Evolutionary conservation across 345 rosid genomes (phyloP).

Genomic region (Populus davidiana): DNA sequence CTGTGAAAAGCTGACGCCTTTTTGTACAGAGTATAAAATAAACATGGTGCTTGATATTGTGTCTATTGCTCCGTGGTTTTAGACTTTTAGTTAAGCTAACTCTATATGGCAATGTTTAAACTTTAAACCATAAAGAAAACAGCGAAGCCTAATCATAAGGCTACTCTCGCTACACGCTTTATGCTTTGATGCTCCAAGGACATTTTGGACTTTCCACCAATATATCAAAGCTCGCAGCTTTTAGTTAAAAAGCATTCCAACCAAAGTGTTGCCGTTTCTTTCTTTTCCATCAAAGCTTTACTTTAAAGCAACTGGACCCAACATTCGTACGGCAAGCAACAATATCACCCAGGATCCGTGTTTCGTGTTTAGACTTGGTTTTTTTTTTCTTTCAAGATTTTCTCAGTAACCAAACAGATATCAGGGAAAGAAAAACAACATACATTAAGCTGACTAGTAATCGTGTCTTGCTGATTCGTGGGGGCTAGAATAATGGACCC

Average conservation of each 20-base stretch:
- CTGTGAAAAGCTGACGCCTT: too few species aligned
- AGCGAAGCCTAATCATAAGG: neutral
- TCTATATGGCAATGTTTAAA: too few species aligned
- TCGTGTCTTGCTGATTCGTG: conserved; percentile 35
- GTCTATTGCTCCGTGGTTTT: too few species aligned
- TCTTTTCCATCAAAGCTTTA: neutral
- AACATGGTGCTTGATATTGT: too few species aligned
- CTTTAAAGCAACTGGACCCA: conserved; percentile 9
- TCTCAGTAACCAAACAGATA: neutral
- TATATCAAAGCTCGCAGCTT: neutral
- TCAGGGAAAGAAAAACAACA: neutral
- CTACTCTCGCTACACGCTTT: neutral
- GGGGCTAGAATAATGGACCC: conserved; percentile 19
- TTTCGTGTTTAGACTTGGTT: neutral
- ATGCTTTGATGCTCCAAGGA: neutral
- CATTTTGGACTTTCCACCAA: neutral
- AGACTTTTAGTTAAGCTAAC: too few species aligned
- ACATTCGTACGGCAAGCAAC: conserved; percentile 11
- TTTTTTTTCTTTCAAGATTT: neutral
- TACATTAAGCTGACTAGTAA: conserved; percentile 34
- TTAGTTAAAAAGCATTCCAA: too few species aligned
- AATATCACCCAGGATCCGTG: neutral
- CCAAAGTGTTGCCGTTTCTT: too few species aligned
- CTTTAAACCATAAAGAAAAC: too few species aligned
- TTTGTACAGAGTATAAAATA: too few species aligned